These are phyloP conservation scores for Leishmania mexicana DNA, from an alignment of 208 protist species.

Conservation along the genomic window DNA sequence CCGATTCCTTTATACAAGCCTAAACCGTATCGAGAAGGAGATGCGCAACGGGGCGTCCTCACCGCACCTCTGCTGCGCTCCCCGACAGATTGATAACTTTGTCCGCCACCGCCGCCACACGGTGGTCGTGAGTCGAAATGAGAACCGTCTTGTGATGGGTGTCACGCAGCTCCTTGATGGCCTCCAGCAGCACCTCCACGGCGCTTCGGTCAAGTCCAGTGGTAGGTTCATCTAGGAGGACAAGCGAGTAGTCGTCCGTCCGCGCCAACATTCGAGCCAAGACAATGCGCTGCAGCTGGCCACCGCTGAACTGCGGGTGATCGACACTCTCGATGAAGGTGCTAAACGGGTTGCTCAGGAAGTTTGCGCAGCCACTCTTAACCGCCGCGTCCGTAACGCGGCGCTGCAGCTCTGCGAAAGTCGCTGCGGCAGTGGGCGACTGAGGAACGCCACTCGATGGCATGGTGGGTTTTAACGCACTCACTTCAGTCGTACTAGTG, in stretches of 20 bases:
- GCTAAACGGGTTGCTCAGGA: constrained; percentile 62
- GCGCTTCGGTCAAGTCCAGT: constrained; percentile 61
- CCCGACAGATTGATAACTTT: constrained; percentile 47
- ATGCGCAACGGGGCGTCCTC: background rate
- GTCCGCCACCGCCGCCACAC: constrained; percentile 60
- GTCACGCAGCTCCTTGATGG: constrained; percentile 59
- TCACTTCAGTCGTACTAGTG: background rate
- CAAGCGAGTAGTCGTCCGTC: constrained; percentile 45
- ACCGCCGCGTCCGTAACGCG: constrained; percentile 38
- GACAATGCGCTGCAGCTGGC: constrained; percentile 83
- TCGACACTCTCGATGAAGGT: constrained; percentile 70
- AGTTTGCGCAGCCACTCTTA: constrained; percentile 50
- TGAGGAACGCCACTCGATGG: background rate
- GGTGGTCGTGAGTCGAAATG: constrained; percentile 73
- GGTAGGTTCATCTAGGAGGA: constrained; percentile 82
- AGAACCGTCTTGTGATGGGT: constrained; percentile 71
- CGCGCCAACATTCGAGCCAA: constrained; percentile 68
- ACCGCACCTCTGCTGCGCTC: background rate
- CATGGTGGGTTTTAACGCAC: background rate
- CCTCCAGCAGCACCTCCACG: constrained; percentile 49
- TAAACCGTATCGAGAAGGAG: background rate
- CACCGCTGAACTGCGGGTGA: constrained; percentile 78
- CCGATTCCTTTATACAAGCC: background rate
- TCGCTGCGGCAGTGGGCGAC: background rate
- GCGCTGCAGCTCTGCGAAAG: constrained; percentile 13